Conservation (phyloP, 2,329 filamentous ascomycete species). For the Trichophyton equinum region DNA sequence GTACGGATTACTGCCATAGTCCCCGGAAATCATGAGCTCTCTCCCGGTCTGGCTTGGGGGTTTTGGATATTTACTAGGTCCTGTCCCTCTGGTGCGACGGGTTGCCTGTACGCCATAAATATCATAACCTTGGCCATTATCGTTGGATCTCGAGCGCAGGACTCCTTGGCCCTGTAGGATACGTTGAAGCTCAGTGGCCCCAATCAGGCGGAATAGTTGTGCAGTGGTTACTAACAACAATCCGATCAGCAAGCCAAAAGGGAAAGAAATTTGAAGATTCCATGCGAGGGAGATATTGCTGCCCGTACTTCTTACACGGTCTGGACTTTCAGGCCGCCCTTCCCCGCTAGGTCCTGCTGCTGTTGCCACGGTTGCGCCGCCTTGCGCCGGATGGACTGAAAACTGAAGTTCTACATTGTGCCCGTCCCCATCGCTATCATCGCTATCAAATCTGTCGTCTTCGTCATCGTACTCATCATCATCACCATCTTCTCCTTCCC, state of each 20-base stretch:
- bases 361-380: background rate
- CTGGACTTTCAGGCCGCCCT: background rate
- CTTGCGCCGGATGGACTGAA: background rate
- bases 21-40: slow-evolving; percentile 68
- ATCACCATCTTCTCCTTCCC: slow-evolving; percentile 17
- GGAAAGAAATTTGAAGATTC: slow-evolving; percentile 2
- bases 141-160: slow-evolving; percentile 20
- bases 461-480: slow-evolving; percentile 23
- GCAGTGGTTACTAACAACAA: slow-evolving; percentile 21
- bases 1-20: slow-evolving; percentile 60
- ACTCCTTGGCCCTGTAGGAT: slow-evolving; percentile 34
- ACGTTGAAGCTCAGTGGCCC: slow-evolving; percentile 40
- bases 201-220: slow-evolving; percentile 44
- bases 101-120: background rate
- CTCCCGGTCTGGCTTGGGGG: slow-evolving; percentile 67
- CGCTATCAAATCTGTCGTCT: slow-evolving; percentile 11
- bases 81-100: slow-evolving; percentile 18
- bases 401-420: slow-evolving; percentile 6
- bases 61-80: slow-evolving; percentile 54
- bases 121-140: background rate
- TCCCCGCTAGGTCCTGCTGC: background rate
- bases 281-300: slow-evolving; percentile 1
- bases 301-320: slow-evolving; percentile 2
- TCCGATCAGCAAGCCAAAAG: slow-evolving; percentile 6
- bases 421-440: slow-evolving; percentile 15